Base-by-base conservation (phyloP, 352 stramenopile genomes). In the Phytophthora multivora region DNA sequence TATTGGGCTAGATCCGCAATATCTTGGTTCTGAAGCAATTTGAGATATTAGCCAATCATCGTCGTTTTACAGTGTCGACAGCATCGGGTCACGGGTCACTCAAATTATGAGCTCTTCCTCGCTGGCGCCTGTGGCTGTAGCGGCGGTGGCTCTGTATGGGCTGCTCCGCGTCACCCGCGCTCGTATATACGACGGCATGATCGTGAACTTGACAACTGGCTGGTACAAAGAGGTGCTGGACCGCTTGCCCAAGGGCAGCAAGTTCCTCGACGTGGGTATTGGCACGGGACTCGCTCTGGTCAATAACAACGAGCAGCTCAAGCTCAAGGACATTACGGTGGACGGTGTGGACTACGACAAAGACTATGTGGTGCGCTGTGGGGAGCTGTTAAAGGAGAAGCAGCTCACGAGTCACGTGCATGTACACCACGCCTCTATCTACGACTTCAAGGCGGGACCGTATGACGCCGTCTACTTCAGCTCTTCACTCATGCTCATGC, bases 391-490 rank as follows among this genome's bases (percentile, higher is more conserved):
- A 19, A 42, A 61, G 13, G 28, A 69, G 40, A 52, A 67, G 13
- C 52, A 73, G 31, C 68, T 96, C 13, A 57, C 66, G 23, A 65
- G 70, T 15, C 73, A 53, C 33, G 75, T 97, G 18, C 65, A 66
- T 5, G 87, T 93, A 33, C 64, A 87, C 45, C 81, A 92, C 66
- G 86, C 75, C 42, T 95, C 85, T 41, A 74, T 97, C 51, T 97
- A 95, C 72, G 86, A 97, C 56, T 89, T 63, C 41, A 23, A 61
- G 30, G 73, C 68, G 49, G 83, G 74, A 2, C 81, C 71, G 25
- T 97, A 95, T 65, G 90, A 97, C 71, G 89, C 87, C 28, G 86
- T 88, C 18, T 98, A 98, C 77, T 97, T 97, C 62, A 96, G 84
- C 56, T 91, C 89, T 36, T 97, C 90, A 28, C 89, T 97, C 38